Evolutionary conservation across 2,329 filamentous ascomycete genomes (phyloP), one percentile per base, ranked within the genome.

Genomic region (Anthostomella pinea): DNA sequence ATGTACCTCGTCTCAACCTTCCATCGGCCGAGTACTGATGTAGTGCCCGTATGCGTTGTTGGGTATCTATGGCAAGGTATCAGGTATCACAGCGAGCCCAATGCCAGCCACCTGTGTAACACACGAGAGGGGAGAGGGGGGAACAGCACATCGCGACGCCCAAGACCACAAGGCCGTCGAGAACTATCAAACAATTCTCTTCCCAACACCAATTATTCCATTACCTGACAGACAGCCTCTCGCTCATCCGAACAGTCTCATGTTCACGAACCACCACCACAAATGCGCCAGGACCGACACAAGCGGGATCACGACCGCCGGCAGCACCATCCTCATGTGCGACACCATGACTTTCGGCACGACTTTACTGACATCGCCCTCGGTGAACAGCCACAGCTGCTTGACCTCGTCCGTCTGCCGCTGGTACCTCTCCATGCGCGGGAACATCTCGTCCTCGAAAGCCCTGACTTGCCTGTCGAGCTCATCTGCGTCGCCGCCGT

Each of bases 341-440:
- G 24, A 15, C 6, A 38, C 9, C 26, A 46, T 33, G 6, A 52
- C 39, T 13, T 46, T 44, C 6, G 47, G 47, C 8, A 52, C 24
- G 8, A 51, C 33, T 18, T 41, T 40, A 10, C 30, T 34, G 32
- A 48, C 34, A 21, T 39, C 39, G 13, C 39, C 50, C 27, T 43
- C 31, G n/a, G 67, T 72, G 40, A 71, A 69, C 47, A 75, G 64
- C 66, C 69, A 73, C 24, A 66, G 59, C 19, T 60, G 56, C 49
- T 68, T 67, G 49, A 66, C 49, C 36, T 74, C 70, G 30, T 67
- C 68, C 8, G 64, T 62, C 13, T 73, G 58, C 26, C 57, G 50
- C 46, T 66, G 62, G 38, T 71, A 56, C 25, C 54, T 51, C 31
- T 53, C 49, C 11, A 62, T 57, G 2, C 67, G 62, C 5, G 47